phyloP scores from a whole-genome alignment of 305 asterid genomes.

The Solanum hybrid region DNA sequence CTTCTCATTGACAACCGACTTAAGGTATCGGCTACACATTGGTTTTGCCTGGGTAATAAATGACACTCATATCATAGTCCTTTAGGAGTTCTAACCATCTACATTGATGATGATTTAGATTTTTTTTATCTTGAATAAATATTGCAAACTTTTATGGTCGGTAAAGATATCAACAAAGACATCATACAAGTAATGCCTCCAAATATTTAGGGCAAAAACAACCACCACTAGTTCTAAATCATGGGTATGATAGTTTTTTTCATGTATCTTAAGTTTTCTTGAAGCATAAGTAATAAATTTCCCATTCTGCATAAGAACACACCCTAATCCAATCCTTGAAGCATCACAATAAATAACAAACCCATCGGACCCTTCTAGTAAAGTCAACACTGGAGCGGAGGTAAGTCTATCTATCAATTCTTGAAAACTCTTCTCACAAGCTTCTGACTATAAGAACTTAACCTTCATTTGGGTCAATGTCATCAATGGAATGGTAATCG shows the following conservation, averaged over 20 bases:
- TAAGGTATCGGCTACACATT: not conserved
- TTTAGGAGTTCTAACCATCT: not conserved
- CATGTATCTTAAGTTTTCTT: not conserved
- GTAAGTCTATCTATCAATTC: not conserved
- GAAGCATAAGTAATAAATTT: not conserved
- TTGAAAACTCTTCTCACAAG: not conserved
- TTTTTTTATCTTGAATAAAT: not conserved
- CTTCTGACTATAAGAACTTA: not conserved
- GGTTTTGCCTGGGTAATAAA: not conserved
- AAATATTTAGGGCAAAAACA: not conserved
- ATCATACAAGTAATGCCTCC: not conserved
- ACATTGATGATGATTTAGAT: not conserved
- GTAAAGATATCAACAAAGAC: not conserved
- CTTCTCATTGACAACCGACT: not conserved
- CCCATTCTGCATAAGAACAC: not conserved
- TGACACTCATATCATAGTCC: not conserved
- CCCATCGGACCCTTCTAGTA: not conserved
- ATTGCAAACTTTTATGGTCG: not conserved
- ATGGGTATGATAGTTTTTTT: not conserved
- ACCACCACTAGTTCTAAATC: not conserved
- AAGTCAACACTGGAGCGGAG: not conserved
- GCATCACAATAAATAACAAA: not conserved
- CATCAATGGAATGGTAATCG: not conserved
- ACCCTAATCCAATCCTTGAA: not conserved
- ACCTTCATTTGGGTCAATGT: not conserved